Evolutionary conservation across 352 stramenopile genomes (phyloP), one percentile per base, ranked within the genome.

Genomic region (Phytophthora parvispora): DNA sequence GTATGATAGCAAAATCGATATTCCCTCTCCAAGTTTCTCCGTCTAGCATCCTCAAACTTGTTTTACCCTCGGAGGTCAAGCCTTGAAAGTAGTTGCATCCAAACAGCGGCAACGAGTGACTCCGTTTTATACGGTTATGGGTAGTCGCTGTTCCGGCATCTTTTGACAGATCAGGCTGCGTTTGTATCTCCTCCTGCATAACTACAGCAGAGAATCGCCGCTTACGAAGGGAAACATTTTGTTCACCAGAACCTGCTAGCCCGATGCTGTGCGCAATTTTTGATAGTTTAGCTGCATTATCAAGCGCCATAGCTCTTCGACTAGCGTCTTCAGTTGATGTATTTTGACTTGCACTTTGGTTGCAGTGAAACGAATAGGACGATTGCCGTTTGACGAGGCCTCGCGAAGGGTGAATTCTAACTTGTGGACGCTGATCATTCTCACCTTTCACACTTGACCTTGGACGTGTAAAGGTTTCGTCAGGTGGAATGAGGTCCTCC

Each of bases 1-100:
- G 81, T n/a, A 93, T 64, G 4, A 93, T 70, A 27, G 87, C 81
- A 40, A 90, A 93, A 32, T 87, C 78, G 25, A 93, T 83, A 4
- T 47, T 70, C 2, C 43, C 52, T 9, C 64, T 54, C 24, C 52
- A 53, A 12, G 49, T 25, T 18, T 67, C 22, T 50, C 56, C 51
- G 16, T 65, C 38, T 1, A 34, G 16, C 25, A 12, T 28, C 54
- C 38, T 59, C 29, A 69, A 47, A 8, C 20, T 60, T 8, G 7
- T 43, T 32, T 40, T 56, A 27, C 59, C 57, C 18, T 77, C 64
- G 15, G 51, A 20, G 12, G 22, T 25, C 13, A 69, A 48, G 2
- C 10, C 27, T 1, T 72, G 50, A 56, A 92, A 93, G 48, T 81
- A 91, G 2, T 54, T 55, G 1, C 29, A 28, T 2, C 77, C 68